phyloP scores from a whole-genome alignment of 371 early-diverging fungal species.

The Choanephora cucurbitarum region DNA sequence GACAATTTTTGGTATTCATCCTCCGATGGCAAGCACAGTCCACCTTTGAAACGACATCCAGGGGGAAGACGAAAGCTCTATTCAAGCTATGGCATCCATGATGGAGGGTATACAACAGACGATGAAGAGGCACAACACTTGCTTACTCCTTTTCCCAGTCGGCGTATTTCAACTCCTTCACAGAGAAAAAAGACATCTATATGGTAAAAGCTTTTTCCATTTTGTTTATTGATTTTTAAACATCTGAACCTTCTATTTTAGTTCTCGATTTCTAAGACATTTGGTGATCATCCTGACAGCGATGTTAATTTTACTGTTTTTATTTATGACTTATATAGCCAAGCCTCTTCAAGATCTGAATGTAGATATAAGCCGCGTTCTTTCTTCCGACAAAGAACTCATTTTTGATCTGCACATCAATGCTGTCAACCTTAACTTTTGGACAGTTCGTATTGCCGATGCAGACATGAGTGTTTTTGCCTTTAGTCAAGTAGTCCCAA shows the following conservation, averaged over 20 bases:
- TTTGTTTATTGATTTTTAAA: not conserved
- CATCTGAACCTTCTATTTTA: too few species aligned
- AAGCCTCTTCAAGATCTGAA: slow-evolving; percentile 50
- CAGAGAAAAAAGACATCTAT: too few species aligned
- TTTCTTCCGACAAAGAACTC: slow-evolving; percentile 68
- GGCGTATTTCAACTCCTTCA: too few species aligned
- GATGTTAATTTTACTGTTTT: slow-evolving; percentile 4
- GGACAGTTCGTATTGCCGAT: slow-evolving; percentile 56
- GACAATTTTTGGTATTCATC: slow-evolving; percentile 3
- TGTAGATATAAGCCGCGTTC: slow-evolving; percentile 56
- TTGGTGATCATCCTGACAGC: not conserved
- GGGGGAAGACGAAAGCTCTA: not conserved
- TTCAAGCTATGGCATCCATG: slow-evolving; percentile 5
- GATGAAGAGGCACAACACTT: slow-evolving; percentile 41
- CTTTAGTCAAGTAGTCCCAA: slow-evolving; percentile 23
- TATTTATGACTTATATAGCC: slow-evolving; percentile 29
- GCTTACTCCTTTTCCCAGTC: not conserved
- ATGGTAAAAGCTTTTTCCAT: not conserved
- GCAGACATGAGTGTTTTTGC: slow-evolving; percentile 70
- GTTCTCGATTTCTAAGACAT: slow-evolving; percentile 18
- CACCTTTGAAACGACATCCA: slow-evolving; percentile 6
- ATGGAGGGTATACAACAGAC: slow-evolving; percentile 42
- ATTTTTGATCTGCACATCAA: slow-evolving; percentile 65
- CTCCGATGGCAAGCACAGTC: slow-evolving; percentile 8
- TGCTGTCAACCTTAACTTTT: slow-evolving; percentile 59